Evolutionary conservation across 129 eudicot species (phyloP), one percentile per base, ranked within the genome.

Genomic region (Ambrosia artemisiifolia): DNA sequence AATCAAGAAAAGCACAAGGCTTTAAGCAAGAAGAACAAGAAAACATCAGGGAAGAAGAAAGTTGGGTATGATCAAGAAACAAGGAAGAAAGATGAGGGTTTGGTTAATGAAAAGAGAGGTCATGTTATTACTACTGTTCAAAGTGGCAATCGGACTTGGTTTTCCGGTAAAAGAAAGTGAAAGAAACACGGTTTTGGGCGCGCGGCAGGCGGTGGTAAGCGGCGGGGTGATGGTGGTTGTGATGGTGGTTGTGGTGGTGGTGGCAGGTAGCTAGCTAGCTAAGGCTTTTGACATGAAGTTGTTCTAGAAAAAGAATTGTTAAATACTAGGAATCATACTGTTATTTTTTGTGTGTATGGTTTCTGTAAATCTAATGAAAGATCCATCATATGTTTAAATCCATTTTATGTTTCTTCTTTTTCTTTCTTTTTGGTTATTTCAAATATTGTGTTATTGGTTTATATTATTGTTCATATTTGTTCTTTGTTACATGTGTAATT

Each of bases 131-230:
- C 55, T 76, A 75, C 83, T 60, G 63, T 73, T 64, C 81, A 77
- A 80, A 77, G 85, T 80, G 83, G 81, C 9, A 78, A 77, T 72
- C 83, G 72, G 84, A 79, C 75, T 46, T 78, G 81, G 83, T 81
- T 70, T 62, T 6, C 68, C 64, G 77, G 92, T 16, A 78, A 81
- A 71, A 70, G 72, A 74, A 81, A 84, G 75, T 78, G 17, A 77
- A 13, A 5, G 9, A 43, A 67, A 59, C 13, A 18, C 18, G 44
- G 44, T 40, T 40, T 4, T 28, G 48, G 77, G 33, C 14, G 66
- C n/a, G 60, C 47, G 69, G 75, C n/a, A 36, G 42, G 6, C 4
- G 34, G 19, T 11, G 65, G 70, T 28, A 34, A 62, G 11, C 12
- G 56, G 30, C 19, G 2, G 18, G 12, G 48, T 7, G 4, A 36